Conservation (phyloP, 176 grass and related monocot species). For the Eleusine coracana region DNA sequence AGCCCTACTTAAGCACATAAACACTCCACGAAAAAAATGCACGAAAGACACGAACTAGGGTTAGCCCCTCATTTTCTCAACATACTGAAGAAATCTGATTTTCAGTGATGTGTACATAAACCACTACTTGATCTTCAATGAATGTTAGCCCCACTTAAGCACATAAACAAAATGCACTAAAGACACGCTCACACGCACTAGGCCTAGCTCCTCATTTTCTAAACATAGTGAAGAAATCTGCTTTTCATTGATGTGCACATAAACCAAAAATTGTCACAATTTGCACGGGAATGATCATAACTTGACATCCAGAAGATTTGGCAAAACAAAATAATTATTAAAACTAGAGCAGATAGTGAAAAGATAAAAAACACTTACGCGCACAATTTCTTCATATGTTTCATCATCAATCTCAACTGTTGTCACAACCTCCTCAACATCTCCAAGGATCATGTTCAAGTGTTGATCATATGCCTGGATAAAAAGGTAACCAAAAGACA, state of each 20-base stretch:
- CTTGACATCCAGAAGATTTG: background rate
- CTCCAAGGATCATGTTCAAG: constrained; percentile 99
- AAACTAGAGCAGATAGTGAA: background rate
- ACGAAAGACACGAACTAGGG: background rate
- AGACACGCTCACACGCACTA: background rate
- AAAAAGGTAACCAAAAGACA: background rate
- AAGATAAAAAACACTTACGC: constrained; percentile 51
- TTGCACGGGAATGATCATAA: background rate
- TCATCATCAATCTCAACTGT: constrained; percentile 96
- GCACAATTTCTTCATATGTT: constrained; percentile 98
- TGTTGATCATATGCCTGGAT: constrained; percentile 96
- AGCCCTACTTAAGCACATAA: background rate
- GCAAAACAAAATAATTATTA: background rate
- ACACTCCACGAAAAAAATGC: background rate
- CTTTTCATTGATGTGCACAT: background rate
- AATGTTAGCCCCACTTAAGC: background rate
- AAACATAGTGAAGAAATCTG: background rate
- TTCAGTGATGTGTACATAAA: background rate
- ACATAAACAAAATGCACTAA: background rate
- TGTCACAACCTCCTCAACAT: constrained; percentile 96
- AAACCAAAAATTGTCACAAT: background rate
- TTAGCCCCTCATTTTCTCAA: background rate
- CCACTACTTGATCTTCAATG: background rate
- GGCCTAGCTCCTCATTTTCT: background rate
- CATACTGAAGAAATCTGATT: background rate